phyloP scores from a whole-genome alignment of 768 basidiomycete genomes.

The Leucocoprinus birnbaumii region DNA sequence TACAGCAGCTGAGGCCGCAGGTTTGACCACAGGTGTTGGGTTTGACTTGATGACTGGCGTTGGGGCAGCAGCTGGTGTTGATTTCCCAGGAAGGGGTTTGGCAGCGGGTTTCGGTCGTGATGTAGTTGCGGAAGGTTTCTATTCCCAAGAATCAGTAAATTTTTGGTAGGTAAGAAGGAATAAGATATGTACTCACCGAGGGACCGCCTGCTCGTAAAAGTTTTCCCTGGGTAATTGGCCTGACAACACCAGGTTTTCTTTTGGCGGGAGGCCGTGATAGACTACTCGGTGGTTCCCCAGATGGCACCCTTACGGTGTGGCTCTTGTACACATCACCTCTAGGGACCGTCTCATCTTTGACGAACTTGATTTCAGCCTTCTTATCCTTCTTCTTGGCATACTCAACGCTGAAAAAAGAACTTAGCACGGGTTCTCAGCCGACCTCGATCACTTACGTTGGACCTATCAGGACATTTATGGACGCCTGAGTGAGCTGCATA shows the following conservation, averaged over 20 bases:
- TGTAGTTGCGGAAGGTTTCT: slow-evolving; percentile 43
- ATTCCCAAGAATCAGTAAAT: slow-evolving; percentile 9
- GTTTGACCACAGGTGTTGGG: slow-evolving; percentile 7
- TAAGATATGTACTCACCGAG: slow-evolving; percentile 39
- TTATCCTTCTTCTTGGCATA: slow-evolving; percentile 99
- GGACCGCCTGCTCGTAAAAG: slow-evolving; percentile 77
- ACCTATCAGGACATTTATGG: slow-evolving; percentile 67
- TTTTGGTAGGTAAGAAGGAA: neutral
- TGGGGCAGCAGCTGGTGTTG: slow-evolving; percentile 25
- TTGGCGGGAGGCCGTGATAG: slow-evolving; percentile 81
- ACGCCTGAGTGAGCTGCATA: slow-evolving; percentile 75
- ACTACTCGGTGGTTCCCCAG: slow-evolving; percentile 84
- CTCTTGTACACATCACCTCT: slow-evolving; percentile 91
- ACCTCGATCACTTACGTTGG: slow-evolving; percentile 60
- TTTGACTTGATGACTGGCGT: slow-evolving; percentile 14
- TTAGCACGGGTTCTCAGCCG: neutral
- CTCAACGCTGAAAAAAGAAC: slow-evolving; percentile 53
- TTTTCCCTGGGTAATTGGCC: slow-evolving; percentile 85
- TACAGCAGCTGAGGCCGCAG: slow-evolving; percentile 27
- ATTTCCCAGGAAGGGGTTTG: slow-evolving; percentile 61
- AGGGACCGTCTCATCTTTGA: slow-evolving; percentile 83
- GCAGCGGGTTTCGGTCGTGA: slow-evolving; percentile 58
- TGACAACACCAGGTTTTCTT: slow-evolving; percentile 81
- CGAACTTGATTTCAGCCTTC: slow-evolving; percentile 78
- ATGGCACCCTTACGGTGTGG: slow-evolving; percentile 81